Conservation (phyloP, 164 flowering plant species). For the Umbellularia californica region DNA sequence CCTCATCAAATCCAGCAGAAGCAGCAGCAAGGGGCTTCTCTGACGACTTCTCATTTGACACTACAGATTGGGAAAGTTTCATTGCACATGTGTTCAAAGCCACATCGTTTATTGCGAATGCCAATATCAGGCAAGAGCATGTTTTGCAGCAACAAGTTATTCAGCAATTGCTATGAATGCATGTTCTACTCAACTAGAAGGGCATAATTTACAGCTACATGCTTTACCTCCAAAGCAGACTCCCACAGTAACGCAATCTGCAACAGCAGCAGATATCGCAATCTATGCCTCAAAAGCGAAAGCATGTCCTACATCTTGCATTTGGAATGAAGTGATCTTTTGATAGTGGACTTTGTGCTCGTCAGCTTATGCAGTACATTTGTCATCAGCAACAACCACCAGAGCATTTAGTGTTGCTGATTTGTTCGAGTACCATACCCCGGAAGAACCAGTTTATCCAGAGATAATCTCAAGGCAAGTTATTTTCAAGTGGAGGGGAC, state of each 20-base stretch:
- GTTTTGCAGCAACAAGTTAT: slow-evolving; percentile 70
- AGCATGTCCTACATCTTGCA: slow-evolving; percentile 50
- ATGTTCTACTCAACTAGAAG: slow-evolving; percentile 61
- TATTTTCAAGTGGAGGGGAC: no score
- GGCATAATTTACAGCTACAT: slow-evolving; percentile 70
- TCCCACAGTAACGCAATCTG: slow-evolving; percentile 54
- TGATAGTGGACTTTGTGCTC: slow-evolving; percentile 83
- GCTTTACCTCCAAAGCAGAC: slow-evolving; percentile 75
- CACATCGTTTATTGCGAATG: slow-evolving; percentile 45
- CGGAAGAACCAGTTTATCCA: no score
- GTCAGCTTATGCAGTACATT: slow-evolving; percentile 86
- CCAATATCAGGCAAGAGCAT: slow-evolving; percentile 82
- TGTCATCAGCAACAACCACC: slow-evolving; percentile 91
- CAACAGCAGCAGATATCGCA: slow-evolving; percentile 59
- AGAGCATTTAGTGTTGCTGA: slow-evolving; percentile 18
- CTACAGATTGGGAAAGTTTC: slow-evolving; percentile 40
- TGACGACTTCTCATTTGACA: slow-evolving; percentile 40
- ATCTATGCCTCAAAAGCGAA: slow-evolving; percentile 57
- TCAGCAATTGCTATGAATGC: slow-evolving; percentile 75
- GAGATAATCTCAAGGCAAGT: no score
- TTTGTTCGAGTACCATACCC: no score
- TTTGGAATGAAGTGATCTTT: slow-evolving; percentile 55
- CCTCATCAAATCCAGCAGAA: no score
- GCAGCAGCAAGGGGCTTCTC: no score
- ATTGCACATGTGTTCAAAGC: slow-evolving; percentile 56